A percentile compares a stretch with the other conserved stretches of the same genome.
Conservation (phyloP, 169 alveolate species). For the Miamiensis avidus region DNA sequence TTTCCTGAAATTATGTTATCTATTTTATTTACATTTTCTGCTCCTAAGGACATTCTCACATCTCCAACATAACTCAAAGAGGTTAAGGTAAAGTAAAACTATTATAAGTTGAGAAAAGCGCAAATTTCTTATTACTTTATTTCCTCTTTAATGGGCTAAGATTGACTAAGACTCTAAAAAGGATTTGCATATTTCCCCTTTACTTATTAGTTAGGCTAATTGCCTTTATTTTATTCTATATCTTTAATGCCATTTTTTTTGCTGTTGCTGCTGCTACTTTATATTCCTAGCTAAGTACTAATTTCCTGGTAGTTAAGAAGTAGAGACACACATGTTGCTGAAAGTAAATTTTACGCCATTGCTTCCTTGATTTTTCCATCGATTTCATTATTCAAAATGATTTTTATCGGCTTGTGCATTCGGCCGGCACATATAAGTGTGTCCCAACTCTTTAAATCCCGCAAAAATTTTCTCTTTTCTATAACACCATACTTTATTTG, state of each 20-base stretch:
- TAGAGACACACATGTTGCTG: conserved; percentile 12
- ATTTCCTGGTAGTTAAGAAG: conserved; percentile 17
- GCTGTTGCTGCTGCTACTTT: neutral
- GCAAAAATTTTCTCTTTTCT: conserved; percentile 8
- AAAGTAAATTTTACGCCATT: conserved; percentile 7
- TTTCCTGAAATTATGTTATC: conserved; percentile 39
- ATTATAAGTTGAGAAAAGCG: neutral
- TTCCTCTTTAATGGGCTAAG: neutral
- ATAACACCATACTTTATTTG: conserved; percentile 45
- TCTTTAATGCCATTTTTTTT: neutral
- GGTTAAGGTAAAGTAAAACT: conserved; percentile 15
- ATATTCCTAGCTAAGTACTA: neutral
- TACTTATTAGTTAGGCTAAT: neutral
- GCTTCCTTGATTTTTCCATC: conserved; percentile 9
- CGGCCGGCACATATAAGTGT: conserved; percentile 36
- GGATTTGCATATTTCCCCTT: neutral
- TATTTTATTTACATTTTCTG: conserved; percentile 41
- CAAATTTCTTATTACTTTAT: no score
- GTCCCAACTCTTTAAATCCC: conserved; percentile 38
- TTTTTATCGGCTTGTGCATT: conserved; percentile 36
- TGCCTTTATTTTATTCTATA: neutral
- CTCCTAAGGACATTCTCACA: conserved; percentile 36
- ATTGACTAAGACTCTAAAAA: neutral
- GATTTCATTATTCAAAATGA: neutral
- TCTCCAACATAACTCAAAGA: conserved; percentile 40